phyloP scores from a whole-genome alignment of 805 yeast species.

The Candida chauliodis region DNA sequence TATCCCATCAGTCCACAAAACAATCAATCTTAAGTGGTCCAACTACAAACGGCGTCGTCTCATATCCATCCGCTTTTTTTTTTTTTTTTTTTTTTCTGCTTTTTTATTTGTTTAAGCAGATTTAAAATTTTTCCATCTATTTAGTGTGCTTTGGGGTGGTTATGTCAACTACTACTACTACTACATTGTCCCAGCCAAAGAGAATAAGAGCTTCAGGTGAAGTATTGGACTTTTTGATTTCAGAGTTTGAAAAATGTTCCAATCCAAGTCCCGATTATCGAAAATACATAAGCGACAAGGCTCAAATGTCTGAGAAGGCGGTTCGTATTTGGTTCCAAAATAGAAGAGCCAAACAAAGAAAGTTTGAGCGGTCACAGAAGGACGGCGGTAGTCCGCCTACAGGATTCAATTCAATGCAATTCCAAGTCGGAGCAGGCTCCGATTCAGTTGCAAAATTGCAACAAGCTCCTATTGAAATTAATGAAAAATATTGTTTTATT shows the following conservation, averaged over 20 bases:
- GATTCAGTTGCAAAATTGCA: background rate
- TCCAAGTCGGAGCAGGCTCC: constrained; percentile 4
- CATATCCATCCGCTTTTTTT: too few species aligned
- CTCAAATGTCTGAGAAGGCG: constrained; percentile 82
- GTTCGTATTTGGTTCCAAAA: constrained; percentile 94
- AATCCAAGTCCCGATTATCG: constrained; percentile 74
- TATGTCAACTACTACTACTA: constrained; percentile 3
- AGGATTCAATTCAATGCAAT: background rate
- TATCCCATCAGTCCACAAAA: too few species aligned
- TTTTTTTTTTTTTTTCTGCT: too few species aligned
- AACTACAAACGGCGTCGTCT: too few species aligned
- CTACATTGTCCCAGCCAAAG: constrained; percentile 22
- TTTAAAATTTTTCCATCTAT: too few species aligned
- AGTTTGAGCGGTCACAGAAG: constrained; percentile 50
- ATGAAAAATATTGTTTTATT: constrained; percentile 64
- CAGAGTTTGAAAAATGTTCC: constrained; percentile 67
- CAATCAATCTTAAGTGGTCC: too few species aligned
- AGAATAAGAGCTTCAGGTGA: constrained; percentile 79
- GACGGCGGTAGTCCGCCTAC: background rate
- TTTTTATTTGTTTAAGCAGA: too few species aligned
- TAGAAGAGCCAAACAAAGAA: constrained; percentile 73
- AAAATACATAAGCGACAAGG: constrained; percentile 62
- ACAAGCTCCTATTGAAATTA: constrained; percentile 46
- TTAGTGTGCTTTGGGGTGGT: too few species aligned
- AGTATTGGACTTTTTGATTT: constrained; percentile 62